Percentiles rank a stretch among this genome's conserved stretches.
Evolutionary conservation across 306 rosid species (phyloP).

Genomic region (Inga laurina): DNA sequence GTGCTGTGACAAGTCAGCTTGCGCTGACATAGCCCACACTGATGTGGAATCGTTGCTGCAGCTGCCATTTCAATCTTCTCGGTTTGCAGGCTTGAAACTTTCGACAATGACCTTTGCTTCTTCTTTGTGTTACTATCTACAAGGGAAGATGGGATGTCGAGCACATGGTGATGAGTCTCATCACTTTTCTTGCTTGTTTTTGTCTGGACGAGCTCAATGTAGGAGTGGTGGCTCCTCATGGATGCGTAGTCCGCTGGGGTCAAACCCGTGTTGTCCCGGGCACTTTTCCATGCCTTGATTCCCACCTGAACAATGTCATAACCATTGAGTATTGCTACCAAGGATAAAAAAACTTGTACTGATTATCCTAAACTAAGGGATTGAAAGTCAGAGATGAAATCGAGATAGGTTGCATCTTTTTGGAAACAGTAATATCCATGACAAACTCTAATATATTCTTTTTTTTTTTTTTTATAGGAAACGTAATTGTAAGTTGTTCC

Average conservation of each 20-base stretch:
- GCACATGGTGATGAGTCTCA: slow-evolving; percentile 54
- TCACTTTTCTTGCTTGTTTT: slow-evolving; percentile 50
- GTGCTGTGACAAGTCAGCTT: slow-evolving; percentile 45
- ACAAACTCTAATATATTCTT: neutral
- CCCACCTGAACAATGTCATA: slow-evolving; percentile 61
- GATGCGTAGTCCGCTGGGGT: slow-evolving; percentile 77
- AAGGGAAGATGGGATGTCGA: slow-evolving; percentile 56
- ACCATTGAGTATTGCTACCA: neutral
- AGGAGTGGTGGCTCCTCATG: slow-evolving; percentile 58
- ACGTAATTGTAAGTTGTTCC: neutral
- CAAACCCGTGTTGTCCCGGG: slow-evolving; percentile 63
- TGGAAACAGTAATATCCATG: neutral
- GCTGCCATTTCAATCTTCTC: slow-evolving; percentile 38
- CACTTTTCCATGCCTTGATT: slow-evolving; percentile 80
- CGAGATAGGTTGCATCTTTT: neutral
- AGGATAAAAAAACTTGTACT: neutral
- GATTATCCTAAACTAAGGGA: neutral
- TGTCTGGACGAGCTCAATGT: slow-evolving; percentile 66
- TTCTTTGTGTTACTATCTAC: slow-evolving; percentile 45
- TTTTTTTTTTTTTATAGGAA: neutral
- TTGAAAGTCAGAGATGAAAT: neutral
- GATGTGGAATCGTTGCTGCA: slow-evolving; percentile 19
- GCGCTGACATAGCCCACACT: slow-evolving; percentile 53
- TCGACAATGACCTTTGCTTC: slow-evolving; percentile 41
- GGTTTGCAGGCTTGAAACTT: slow-evolving; percentile 52